phyloP scores from a whole-genome alignment of 805 yeast species.

The Saccharomycopsis babjevae region DNA sequence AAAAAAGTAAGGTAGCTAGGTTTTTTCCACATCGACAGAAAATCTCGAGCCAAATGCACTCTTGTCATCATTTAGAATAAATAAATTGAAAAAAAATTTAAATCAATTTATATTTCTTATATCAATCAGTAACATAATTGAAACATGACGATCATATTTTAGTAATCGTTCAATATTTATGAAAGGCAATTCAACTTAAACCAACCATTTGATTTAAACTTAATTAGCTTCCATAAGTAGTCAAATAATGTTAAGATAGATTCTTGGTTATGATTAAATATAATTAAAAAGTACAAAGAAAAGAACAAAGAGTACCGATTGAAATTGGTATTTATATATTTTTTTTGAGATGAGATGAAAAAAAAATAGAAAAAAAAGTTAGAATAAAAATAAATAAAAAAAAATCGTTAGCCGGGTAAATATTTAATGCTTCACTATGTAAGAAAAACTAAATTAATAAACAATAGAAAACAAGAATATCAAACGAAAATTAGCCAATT shows the following conservation, averaged over 20 bases:
- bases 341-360: neutral
- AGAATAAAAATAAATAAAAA: neutral
- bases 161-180: neutral
- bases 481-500: neutral
- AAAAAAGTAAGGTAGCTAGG: constrained; percentile 87
- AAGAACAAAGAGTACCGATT: neutral
- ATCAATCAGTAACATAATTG: neutral
- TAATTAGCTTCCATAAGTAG: neutral
- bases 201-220: neutral
- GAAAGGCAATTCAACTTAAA: neutral
- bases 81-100: neutral
- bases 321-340: neutral
- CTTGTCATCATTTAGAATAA: constrained; percentile 64
- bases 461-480: too few species aligned
- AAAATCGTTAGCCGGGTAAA: neutral
- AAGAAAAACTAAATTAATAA: too few species aligned
- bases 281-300: neutral
- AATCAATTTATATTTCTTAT: neutral
- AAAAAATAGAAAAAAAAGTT: neutral
- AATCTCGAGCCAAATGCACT: constrained; percentile 99
- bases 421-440: too few species aligned
- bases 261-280: too few species aligned
- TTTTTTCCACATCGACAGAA: constrained; percentile 94
- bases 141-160: neutral
- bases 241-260: neutral